Evolutionary conservation across 2,329 filamentous ascomycete genomes (phyloP).

Genomic region (Juglanconis sp.): DNA sequence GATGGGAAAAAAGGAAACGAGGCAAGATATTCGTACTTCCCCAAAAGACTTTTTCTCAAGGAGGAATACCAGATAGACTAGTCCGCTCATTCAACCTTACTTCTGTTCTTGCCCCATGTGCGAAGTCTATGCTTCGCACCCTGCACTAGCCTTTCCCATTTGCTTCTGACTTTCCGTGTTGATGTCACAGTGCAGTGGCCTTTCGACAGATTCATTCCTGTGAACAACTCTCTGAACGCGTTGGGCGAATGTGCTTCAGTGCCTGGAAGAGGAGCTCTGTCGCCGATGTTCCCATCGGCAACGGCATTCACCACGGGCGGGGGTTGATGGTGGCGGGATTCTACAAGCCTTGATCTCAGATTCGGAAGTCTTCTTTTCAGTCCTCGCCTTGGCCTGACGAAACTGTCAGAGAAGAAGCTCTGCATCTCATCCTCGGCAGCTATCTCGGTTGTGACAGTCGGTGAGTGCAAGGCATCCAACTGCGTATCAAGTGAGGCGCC

Average conservation of each 20-base stretch:
- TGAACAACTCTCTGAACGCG: background rate
- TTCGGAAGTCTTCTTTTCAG: conserved; percentile 25
- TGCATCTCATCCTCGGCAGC: conserved; percentile 11
- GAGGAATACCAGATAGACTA: background rate
- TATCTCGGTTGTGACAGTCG: background rate
- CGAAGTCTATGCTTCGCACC: conserved; percentile 14
- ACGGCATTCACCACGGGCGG: background rate
- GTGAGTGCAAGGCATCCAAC: conserved; percentile 3
- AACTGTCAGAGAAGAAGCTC: conserved; percentile 20
- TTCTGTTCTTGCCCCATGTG: conserved; percentile 12
- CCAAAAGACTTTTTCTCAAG: background rate
- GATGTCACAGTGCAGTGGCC: background rate
- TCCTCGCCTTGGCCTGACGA: conserved; percentile 19
- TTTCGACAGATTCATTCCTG: background rate
- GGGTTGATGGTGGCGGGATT: conserved; percentile 16
- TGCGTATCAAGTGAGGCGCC: conserved; percentile 14
- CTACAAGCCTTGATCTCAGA: conserved; percentile 21
- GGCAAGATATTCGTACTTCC: background rate
- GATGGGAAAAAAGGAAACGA: background rate
- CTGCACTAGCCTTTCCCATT: conserved; percentile 12
- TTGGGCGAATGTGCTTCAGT: background rate
- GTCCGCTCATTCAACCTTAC: background rate
- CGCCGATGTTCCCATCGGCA: background rate
- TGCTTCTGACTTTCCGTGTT: conserved; percentile 10
- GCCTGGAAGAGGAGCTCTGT: background rate